Base-by-base conservation (phyloP, 345 rosid species). In the Erysimum cheiranthoides region DNA sequence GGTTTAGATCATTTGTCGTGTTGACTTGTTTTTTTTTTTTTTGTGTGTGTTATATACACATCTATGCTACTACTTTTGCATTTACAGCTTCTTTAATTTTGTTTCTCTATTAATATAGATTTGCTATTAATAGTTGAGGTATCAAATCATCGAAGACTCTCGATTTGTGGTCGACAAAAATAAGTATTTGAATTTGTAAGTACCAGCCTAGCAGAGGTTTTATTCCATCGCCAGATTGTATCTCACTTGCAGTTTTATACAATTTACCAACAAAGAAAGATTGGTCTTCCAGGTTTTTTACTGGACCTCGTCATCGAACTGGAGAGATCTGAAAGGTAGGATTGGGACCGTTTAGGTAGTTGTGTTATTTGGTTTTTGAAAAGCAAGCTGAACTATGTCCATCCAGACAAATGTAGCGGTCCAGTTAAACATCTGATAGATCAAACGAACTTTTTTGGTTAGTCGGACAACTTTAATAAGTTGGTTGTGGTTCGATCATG, bases 81-180 rank as follows among this genome's bases (percentile, higher is more conserved):
- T 68, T 27, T 25, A 28, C 6, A 6, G 38, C 30, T 38, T 50
- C 35, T 21, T 32, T 4, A 14, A 0, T 21, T 21, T 66, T 31
- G 3, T 10, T 42, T 47, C 14, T 66, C 59, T 65, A 31, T 31
- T 31, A 35, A 51, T 67, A 35, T 13, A 67, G 3, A 10, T 36
- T 50, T 38, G 30, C 61, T 21, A 21, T 47, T 62, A 7, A 62
- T 62, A 62, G 11, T 39, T 61, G 35, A 62, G 27, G 52, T 40
- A 12, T 12, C 59, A 4, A 53, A 47, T 47, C 10, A 16, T 53
- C n/a, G 5, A 9, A 53, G 59, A 27, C 8, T 27, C 17, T 49
- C 0, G 9, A 9, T 47, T 17, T 47, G 8, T 17, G 27, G 27
- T 47, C 5, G 10, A 14, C 53, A 17, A 1, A 17, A 8, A 17